A percentile compares a stretch with the other conserved stretches of the same genome.
phyloP scores from a whole-genome alignment of 2,329 filamentous ascomycete species.

The Botrytis deweyae region DNA sequence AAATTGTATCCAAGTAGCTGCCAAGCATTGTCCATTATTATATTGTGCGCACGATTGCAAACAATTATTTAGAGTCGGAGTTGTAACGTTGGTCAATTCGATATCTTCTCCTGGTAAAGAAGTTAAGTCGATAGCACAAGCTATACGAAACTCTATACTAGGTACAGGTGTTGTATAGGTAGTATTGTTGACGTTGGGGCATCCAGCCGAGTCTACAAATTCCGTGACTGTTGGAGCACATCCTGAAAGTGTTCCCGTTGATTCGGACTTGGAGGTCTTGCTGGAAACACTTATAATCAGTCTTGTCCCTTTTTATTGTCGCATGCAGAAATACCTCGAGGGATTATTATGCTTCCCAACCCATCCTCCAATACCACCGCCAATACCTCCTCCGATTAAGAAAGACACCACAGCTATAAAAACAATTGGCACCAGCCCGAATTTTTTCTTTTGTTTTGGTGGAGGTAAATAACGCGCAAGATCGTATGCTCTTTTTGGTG shows the following conservation, averaged over 20 bases:
- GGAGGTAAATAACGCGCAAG: background rate
- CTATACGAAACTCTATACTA: constrained; percentile 24
- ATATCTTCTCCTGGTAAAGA: constrained; percentile 24
- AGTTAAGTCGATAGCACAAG: constrained; percentile 26
- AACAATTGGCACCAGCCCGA: constrained; percentile 22
- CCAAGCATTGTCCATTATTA: constrained; percentile 26
- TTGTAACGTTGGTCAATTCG: constrained; percentile 25
- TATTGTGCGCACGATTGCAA: constrained; percentile 27
- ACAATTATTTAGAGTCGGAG: constrained; percentile 24
- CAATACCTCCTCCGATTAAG: constrained; percentile 27
- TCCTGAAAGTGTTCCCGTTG: constrained; percentile 19
- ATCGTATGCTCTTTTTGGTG: constrained; percentile 16
- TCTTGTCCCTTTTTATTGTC: background rate
- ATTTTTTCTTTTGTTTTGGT: constrained; percentile 12
- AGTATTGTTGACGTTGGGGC: constrained; percentile 26
- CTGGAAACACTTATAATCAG: constrained; percentile 1
- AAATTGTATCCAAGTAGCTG: constrained; percentile 32
- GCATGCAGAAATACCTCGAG: background rate
- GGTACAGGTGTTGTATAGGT: constrained; percentile 26
- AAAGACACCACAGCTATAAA: constrained; percentile 24
- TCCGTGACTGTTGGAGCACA: constrained; percentile 19
- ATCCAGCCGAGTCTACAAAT: constrained; percentile 28
- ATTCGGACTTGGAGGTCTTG: background rate
- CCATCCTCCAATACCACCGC: constrained; percentile 26
- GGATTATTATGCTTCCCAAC: background rate